Evolutionary conservation across 2,329 filamentous ascomycete species (phyloP).

Genomic region (Beauveria rudraprayagi): DNA sequence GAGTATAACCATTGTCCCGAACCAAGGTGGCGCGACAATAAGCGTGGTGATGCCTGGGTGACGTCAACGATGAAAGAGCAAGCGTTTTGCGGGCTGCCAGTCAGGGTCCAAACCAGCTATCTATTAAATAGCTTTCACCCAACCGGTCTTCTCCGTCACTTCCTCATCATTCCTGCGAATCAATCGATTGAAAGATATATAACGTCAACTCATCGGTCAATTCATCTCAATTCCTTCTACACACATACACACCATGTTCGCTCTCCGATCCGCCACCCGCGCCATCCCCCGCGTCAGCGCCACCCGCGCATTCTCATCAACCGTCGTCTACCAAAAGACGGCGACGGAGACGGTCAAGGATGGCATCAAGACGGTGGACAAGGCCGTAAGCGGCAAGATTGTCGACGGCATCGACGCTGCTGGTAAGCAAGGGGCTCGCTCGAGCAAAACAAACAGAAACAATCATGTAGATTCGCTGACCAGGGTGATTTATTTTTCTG

Average conservation of each 20-base stretch:
- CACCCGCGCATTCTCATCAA: conserved; percentile 44
- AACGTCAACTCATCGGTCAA: neutral
- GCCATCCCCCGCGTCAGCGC: conserved; percentile 30
- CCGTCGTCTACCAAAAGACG: conserved; percentile 36
- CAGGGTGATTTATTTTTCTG: neutral
- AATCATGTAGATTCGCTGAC: neutral
- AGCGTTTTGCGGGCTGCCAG: neutral
- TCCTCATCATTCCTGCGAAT: conserved; percentile 5
- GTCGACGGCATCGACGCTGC: conserved; percentile 53
- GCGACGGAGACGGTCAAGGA: conserved; percentile 51
- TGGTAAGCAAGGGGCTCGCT: conserved; percentile 32
- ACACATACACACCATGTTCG: conserved; percentile 36
- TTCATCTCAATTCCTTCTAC: neutral
- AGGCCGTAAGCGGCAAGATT: conserved; percentile 51
- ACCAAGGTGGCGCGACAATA: conserved; percentile 1
- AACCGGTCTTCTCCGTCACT: neutral
- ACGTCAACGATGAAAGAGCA: conserved; percentile 10
- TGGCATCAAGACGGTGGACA: conserved; percentile 50
- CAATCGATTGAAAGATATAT: neutral
- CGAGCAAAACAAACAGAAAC: too few species aligned
- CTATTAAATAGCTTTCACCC: neutral
- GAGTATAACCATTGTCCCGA: neutral
- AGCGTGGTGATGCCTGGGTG: conserved; percentile 6
- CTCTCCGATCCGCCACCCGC: conserved; percentile 39
- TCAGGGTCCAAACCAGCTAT: neutral